A percentile compares a stretch with the other conserved stretches of the same genome.
Evolutionary conservation across 1,284 basidiomycete genomes (phyloP).

Genomic region (Sporisorium iseilematis-ciliati): DNA sequence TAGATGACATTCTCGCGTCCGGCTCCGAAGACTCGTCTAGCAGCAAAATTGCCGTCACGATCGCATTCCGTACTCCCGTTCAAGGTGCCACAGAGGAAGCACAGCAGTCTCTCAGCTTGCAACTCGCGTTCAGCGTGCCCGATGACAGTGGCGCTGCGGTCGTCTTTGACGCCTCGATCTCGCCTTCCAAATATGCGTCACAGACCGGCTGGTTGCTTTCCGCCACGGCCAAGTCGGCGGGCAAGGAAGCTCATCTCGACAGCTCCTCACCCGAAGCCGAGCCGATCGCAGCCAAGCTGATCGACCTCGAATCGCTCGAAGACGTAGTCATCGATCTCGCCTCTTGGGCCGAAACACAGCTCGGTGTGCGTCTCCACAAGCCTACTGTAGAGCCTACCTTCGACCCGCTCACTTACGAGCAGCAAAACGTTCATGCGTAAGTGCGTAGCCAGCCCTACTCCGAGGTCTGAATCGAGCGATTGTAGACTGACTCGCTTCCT

Average conservation of each 20-base stretch:
- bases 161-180: constrained; percentile 30
- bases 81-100: constrained; percentile 18
- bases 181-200: constrained; percentile 15
- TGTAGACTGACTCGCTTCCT: no score
- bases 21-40: not conserved
- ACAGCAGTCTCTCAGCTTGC: constrained; percentile 26
- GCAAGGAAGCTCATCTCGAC: constrained; percentile 20
- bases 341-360: constrained; percentile 34
- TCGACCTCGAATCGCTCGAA: constrained; percentile 37
- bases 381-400: constrained; percentile 19
- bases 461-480: no score
- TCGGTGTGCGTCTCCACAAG: constrained; percentile 19
- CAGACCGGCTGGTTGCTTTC: constrained; percentile 30
- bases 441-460: constrained; percentile 29
- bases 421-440: constrained; percentile 67
- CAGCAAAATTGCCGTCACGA: constrained; percentile 32
- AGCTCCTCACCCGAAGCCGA: constrained; percentile 24
- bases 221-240: constrained; percentile 12
- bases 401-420: constrained; percentile 61
- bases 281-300: constrained; percentile 19
- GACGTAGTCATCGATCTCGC: constrained; percentile 24
- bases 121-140: constrained; percentile 28
- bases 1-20: constrained; percentile 36
- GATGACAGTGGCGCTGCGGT: constrained; percentile 14
- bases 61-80: constrained; percentile 37